Evolutionary conservation across 305 asterid species (phyloP).

Genomic region (Ilex paraguariensis): DNA sequence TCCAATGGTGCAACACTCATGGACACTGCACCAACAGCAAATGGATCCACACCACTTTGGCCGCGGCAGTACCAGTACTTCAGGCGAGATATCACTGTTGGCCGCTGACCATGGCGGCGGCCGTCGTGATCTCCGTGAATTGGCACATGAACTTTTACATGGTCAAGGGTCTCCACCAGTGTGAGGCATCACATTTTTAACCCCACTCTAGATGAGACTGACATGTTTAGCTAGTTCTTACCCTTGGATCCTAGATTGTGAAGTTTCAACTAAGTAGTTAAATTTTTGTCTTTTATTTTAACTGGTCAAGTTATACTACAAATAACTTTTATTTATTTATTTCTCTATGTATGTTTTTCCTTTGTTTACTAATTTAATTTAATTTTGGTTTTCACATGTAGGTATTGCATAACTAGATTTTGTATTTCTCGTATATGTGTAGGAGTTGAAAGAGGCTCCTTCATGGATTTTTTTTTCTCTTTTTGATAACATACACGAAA

Average conservation of each 20-base stretch:
- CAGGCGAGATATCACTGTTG: conserved; percentile 19
- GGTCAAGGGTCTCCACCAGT: conserved; percentile 14
- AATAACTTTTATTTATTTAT: too few relatives aligned
- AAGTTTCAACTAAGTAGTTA: too few relatives aligned
- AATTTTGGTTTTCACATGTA: too few relatives aligned
- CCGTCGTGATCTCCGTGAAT: conserved; percentile 20
- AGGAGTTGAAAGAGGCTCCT: too few relatives aligned
- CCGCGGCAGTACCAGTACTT: conserved; percentile 4
- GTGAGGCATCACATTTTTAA: conserved; percentile 3
- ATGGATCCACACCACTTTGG: conserved; percentile 30
- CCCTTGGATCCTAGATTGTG: not conserved
- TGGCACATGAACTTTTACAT: conserved; percentile 17
- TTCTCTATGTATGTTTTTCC: too few relatives aligned
- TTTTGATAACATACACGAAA: too few relatives aligned
- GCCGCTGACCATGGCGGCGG: not conserved
- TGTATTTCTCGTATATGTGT: too few relatives aligned
- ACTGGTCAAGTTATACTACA: too few relatives aligned
- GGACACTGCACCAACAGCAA: conserved; percentile 47
- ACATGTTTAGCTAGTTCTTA: not conserved
- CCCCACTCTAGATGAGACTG: conserved; percentile 11
- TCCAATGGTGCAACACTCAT: conserved; percentile 46
- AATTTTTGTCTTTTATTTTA: too few relatives aligned
- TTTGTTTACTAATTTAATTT: too few relatives aligned
- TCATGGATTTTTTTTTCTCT: too few relatives aligned
- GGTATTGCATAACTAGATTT: too few relatives aligned